These are phyloP conservation scores for Talaromyces amestolkiae DNA, from an alignment of 2,329 filamentous ascomycete genomes.

Conservation along the genomic window DNA sequence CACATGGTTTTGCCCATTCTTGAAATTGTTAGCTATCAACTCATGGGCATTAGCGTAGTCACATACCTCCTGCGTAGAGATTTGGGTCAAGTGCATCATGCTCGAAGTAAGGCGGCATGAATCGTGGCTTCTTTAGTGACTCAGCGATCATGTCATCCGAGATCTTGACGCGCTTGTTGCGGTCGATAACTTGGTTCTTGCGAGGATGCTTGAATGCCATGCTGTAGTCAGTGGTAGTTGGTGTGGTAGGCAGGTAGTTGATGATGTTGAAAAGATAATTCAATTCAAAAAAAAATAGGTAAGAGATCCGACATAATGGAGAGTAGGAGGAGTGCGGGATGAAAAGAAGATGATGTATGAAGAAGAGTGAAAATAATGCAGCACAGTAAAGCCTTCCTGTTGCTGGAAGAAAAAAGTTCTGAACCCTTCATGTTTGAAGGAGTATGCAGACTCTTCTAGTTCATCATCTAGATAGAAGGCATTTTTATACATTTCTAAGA, in stretches of 20 bases:
- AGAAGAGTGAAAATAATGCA: background rate
- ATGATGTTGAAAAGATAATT: background rate
- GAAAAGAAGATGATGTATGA: background rate
- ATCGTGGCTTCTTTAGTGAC: background rate
- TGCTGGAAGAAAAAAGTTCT: background rate
- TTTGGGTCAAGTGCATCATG: conserved; percentile 6
- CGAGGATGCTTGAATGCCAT: conserved; percentile 1
- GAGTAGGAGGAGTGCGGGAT: background rate
- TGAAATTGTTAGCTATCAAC: background rate
- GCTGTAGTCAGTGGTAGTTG: background rate
- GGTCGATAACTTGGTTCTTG: background rate
- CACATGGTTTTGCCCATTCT: conserved; percentile 1
- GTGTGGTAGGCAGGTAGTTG: background rate
- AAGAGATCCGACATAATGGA: background rate
- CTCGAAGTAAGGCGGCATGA: conserved; percentile 14
- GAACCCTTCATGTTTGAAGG: background rate
- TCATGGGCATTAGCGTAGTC: background rate
- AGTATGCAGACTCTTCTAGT: background rate
- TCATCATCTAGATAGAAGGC: too few relatives aligned
- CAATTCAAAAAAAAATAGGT: background rate
- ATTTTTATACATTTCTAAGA: too few relatives aligned
- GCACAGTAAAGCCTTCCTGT: background rate
- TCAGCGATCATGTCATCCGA: conserved; percentile 4
- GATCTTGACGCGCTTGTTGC: conserved; percentile 15
- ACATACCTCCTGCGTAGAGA: conserved; percentile 15